phyloP scores from a whole-genome alignment of 192 early-diverging fungal genomes.

The Coemansia sp. region DNA sequence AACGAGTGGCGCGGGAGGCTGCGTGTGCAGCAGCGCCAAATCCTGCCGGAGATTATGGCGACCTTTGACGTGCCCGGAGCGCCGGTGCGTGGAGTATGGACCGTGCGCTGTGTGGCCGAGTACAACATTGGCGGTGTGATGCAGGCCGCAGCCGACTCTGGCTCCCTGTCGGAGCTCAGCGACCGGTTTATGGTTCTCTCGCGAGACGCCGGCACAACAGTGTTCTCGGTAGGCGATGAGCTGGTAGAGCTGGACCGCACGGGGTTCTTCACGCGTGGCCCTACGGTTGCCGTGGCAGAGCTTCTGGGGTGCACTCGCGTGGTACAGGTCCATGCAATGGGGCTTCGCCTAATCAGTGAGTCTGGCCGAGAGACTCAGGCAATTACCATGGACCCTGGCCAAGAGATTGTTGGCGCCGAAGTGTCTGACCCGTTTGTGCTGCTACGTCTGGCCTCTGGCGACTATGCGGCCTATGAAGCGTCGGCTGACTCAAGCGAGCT shows the following conservation, averaged over 20 bases:
- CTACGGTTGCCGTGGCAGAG: constrained; percentile 75
- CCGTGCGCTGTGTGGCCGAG: constrained; percentile 29
- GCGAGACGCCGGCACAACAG: constrained; percentile 35
- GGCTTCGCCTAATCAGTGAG: constrained; percentile 69
- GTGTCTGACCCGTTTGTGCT: constrained; percentile 82
- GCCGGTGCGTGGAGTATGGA: constrained; percentile 43
- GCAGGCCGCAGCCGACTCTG: constrained; percentile 30
- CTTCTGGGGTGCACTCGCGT: constrained; percentile 68
- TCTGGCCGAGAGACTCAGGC: constrained; percentile 33
- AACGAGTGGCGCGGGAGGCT: constrained; percentile 59
- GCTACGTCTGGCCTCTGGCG: constrained; percentile 63
- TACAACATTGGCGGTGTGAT: constrained; percentile 50
- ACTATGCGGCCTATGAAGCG: constrained; percentile 58
- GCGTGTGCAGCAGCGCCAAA: constrained; percentile 58
- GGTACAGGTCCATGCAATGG: constrained; percentile 79
- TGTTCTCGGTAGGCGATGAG: constrained; percentile 80
- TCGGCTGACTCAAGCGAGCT: constrained; percentile 50
- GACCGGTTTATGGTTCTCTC: constrained; percentile 48
- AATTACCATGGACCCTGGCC: constrained; percentile 6
- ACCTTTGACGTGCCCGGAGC: constrained; percentile 55
- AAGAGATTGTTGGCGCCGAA: constrained; percentile 64
- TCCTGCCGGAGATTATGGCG: constrained; percentile 60
- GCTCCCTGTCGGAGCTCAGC: constrained; percentile 17
- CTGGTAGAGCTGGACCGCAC: constrained; percentile 67
- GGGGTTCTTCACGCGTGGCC: constrained; percentile 70